phyloP scores from a whole-genome alignment of 352 stramenopile genomes.

The Phytophthora hibernalis region DNA sequence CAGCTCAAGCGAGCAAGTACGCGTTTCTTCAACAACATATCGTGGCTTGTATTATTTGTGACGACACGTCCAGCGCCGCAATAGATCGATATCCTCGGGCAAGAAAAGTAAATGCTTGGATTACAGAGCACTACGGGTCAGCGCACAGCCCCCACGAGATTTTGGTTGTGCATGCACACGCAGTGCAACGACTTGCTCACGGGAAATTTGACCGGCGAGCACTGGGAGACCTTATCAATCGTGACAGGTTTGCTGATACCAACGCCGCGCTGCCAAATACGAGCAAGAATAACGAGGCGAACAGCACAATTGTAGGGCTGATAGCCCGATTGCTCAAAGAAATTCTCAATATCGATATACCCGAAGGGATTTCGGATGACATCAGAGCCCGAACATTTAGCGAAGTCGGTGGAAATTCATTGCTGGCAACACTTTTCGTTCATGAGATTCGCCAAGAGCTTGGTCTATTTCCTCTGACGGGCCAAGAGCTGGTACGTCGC shows the following conservation, averaged over 20 bases:
- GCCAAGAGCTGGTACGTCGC: conserved; percentile 36
- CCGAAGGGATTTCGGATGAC: background rate
- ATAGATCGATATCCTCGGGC: conserved; percentile 16
- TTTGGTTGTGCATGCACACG: conserved; percentile 12
- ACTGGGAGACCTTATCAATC: conserved; percentile 26
- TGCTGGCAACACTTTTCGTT: conserved; percentile 55
- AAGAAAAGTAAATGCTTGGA: conserved; percentile 35
- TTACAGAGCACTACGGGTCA: conserved; percentile 38
- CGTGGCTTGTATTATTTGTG: conserved; percentile 34
- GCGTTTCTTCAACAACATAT: conserved; percentile 24
- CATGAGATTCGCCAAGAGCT: conserved; percentile 46
- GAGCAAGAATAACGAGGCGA: background rate
- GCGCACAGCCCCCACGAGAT: conserved; percentile 42
- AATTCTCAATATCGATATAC: conserved; percentile 11
- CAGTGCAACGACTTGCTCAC: conserved; percentile 37
- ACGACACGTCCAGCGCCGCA: background rate
- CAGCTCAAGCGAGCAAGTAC: conserved; percentile 23
- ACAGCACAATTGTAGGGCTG: conserved; percentile 6
- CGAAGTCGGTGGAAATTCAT: conserved; percentile 62
- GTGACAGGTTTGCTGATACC: background rate
- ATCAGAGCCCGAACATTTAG: conserved; percentile 35
- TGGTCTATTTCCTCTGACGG: conserved; percentile 11
- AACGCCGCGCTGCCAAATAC: background rate
- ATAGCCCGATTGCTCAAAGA: conserved; percentile 19
- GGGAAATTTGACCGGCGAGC: conserved; percentile 52